A percentile compares a stretch with the other conserved stretches of the same genome.
Evolutionary conservation across 2,329 filamentous ascomycete species (phyloP).

Genomic region (Didymella pomorum): DNA sequence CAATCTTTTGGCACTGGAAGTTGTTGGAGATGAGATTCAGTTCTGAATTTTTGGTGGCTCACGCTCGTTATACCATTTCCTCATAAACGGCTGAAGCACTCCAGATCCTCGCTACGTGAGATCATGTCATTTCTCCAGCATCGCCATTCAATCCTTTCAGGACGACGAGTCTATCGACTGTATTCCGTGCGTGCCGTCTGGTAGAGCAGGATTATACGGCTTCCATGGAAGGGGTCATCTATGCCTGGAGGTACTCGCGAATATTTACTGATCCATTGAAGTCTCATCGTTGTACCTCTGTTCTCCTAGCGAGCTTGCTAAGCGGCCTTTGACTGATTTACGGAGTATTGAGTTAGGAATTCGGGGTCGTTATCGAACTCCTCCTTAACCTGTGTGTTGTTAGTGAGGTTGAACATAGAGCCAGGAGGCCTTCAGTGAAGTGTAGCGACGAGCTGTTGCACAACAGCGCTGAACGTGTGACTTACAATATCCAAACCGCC

Average conservation of each 20-base stretch:
- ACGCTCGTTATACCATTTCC: background rate
- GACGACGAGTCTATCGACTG: background rate
- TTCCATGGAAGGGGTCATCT: background rate
- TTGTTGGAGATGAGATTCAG: too few species aligned
- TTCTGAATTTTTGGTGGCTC: background rate
- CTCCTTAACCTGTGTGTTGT: conserved; percentile 78
- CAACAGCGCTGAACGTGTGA: conserved; percentile 25
- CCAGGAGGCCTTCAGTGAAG: too few species aligned
- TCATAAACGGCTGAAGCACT: background rate
- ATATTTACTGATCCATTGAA: background rate
- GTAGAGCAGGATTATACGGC: background rate
- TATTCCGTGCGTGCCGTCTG: background rate
- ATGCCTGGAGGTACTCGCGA: background rate
- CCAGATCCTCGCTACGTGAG: background rate
- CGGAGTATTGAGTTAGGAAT: conserved; percentile 78
- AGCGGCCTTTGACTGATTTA: conserved; percentile 37
- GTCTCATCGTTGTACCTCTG: background rate
- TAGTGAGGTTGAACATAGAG: conserved; percentile 24
- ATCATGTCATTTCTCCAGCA: background rate
- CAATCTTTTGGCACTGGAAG: too few species aligned
- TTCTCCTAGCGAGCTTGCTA: conserved; percentile 23
- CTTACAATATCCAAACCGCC: conserved; percentile 95
- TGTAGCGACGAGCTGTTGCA: too few species aligned
- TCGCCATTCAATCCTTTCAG: too few species aligned
- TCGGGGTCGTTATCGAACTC: conserved; percentile 84